These are phyloP conservation scores for Brassica cretica DNA, from an alignment of 345 rosid species.

Conservation along the genomic window DNA sequence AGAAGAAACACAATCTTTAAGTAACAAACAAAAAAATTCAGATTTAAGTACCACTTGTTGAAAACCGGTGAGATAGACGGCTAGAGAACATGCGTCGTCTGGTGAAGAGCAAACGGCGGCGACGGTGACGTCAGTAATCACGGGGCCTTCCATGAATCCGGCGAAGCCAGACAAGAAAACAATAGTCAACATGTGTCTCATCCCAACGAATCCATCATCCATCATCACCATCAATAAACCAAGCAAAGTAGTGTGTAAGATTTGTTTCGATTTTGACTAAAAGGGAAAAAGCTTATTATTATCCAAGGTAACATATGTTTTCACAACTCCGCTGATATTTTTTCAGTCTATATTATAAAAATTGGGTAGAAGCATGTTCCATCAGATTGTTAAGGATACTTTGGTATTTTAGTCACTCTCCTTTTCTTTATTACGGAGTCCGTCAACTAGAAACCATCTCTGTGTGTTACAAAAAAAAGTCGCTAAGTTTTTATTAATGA, in stretches of 20 bases:
- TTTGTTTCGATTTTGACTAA: background rate
- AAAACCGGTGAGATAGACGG: conserved; percentile 80
- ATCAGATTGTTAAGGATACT: background rate
- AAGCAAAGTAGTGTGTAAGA: background rate
- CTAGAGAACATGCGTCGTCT: conserved; percentile 72
- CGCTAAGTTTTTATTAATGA: background rate
- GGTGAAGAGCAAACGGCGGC: conserved; percentile 71
- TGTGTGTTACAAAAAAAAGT: no score
- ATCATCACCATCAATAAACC: conserved; percentile 8
- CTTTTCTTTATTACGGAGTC: background rate
- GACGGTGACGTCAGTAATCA: conserved; percentile 84
- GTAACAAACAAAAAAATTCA: conserved; percentile 1
- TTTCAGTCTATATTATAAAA: no score
- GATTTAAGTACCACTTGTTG: conserved; percentile 73
- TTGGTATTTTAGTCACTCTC: background rate
- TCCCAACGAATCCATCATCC: conserved; percentile 31
- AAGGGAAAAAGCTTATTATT: no score
- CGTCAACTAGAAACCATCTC: background rate
- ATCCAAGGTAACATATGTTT: no score
- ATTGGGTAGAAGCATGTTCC: background rate
- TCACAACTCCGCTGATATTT: no score
- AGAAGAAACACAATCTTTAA: background rate
- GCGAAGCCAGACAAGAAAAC: conserved; percentile 59
- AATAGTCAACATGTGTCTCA: conserved; percentile 60
- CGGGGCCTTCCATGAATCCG: conserved; percentile 54